Evolutionary conservation across 371 early-diverging fungal species (phyloP).

Genomic region (Mucor plumbeus): DNA sequence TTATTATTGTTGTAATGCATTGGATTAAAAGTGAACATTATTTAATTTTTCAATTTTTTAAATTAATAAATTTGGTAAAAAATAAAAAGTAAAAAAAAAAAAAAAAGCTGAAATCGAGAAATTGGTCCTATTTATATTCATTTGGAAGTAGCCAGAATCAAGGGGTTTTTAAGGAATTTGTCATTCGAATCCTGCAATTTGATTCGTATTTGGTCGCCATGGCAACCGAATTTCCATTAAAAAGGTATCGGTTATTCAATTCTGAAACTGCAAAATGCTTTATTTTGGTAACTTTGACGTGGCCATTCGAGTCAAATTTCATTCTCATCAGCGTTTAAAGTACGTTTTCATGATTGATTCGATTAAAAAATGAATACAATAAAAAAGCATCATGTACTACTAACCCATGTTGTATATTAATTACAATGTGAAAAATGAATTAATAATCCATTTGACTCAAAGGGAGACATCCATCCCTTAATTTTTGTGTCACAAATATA

Average conservation of each 20-base stretch:
- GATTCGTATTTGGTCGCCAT: conserved; percentile 14
- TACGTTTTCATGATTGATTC: neutral
- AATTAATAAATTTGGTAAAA: neutral
- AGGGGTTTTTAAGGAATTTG: conserved; percentile 3
- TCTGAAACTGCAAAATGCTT: conserved; percentile 1
- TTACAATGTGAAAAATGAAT: neutral
- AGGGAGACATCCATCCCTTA: neutral
- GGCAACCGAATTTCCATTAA: conserved; percentile 16
- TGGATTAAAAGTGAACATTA: neutral
- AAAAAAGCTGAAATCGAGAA: neutral
- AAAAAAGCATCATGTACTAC: neutral
- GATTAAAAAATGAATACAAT: neutral
- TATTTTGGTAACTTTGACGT: conserved; percentile 8
- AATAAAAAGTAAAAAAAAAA: conserved; percentile 8
- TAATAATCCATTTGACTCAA: neutral
- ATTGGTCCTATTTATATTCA: conserved; percentile 12
- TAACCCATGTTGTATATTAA: neutral
- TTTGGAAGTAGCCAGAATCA: conserved; percentile 3
- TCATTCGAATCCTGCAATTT: neutral
- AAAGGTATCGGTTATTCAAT: neutral
- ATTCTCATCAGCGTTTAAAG: neutral
- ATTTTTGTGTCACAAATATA: neutral
- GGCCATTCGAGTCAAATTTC: neutral
- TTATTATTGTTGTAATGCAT: neutral
- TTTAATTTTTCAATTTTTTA: neutral